Conservation (phyloP, 768 basidiomycete species). For the Trametes cinnabarina region DNA sequence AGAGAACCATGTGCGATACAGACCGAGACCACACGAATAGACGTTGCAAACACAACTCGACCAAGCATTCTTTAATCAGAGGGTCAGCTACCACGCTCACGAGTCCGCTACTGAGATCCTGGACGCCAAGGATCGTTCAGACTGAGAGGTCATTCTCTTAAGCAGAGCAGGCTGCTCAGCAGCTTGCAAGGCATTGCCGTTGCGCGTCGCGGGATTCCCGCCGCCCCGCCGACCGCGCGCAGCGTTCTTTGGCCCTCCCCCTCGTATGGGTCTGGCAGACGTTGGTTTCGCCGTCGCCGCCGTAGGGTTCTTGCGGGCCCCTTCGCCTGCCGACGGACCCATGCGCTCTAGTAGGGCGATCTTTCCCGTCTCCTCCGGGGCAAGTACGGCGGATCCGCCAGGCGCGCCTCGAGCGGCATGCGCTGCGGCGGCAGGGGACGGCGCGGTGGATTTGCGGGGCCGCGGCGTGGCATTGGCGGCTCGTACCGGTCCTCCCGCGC, state of each 20-base stretch:
- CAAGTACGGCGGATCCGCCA: conserved; percentile 1
- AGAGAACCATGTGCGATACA: background rate
- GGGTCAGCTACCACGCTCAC: background rate
- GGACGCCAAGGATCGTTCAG: background rate
- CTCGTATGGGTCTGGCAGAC: background rate
- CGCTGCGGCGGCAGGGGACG: background rate
- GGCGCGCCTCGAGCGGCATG: conserved; percentile 4
- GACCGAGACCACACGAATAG: too few relatives aligned
- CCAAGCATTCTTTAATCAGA: too few relatives aligned
- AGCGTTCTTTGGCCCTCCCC: background rate
- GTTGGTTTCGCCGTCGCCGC: too few relatives aligned
- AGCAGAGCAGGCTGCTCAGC: background rate
- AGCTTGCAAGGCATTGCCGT: too few relatives aligned
- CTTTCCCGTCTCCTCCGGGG: background rate
- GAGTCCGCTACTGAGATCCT: background rate
- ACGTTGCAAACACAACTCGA: too few relatives aligned
- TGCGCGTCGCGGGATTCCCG: too few relatives aligned
- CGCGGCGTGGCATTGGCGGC: background rate
- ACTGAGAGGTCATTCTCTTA: background rate
- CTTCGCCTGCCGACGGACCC: too few relatives aligned
- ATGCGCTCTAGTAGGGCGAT: conserved; percentile 1
- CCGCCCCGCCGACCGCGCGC: background rate
- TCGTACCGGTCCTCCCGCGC: background rate
- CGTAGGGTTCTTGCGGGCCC: background rate
- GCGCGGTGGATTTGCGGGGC: background rate